A percentile compares a stretch with the other conserved stretches of the same genome.
Conservation (phyloP, 1,284 basidiomycete species). For the Melampsora medusae region DNA sequence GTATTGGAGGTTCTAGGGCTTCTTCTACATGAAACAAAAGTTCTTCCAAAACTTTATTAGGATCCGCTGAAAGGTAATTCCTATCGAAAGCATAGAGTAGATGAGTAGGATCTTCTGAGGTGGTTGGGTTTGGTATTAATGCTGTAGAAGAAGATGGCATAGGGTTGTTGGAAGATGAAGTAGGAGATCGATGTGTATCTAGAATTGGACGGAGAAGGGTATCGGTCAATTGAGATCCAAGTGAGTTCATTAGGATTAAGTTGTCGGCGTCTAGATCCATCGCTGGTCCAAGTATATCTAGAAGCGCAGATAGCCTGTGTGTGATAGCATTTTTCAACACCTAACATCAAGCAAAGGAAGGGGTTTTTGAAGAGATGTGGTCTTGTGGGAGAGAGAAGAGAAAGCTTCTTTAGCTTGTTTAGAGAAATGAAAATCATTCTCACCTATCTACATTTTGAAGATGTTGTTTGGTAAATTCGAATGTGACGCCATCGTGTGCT, state of each 20-base stretch:
- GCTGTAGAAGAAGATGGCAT: not conserved
- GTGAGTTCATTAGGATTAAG: conserved; percentile 37
- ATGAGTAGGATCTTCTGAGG: conserved; percentile 8
- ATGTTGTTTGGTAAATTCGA: conserved; percentile 34
- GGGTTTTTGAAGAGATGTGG: not conserved
- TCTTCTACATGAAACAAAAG: conserved; percentile 21
- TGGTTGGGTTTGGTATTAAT: not conserved
- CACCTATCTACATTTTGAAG: conserved; percentile 17
- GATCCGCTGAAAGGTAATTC: conserved; percentile 30
- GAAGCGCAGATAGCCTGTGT: conserved; percentile 22
- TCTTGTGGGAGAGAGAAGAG: not conserved
- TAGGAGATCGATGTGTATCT: not conserved
- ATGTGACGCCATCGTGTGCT: conserved; percentile 41
- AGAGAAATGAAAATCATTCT: not conserved
- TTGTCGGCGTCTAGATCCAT: conserved; percentile 26
- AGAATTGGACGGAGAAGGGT: conserved; percentile 35
- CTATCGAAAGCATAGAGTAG: conserved; percentile 41
- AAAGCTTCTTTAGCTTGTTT: not conserved
- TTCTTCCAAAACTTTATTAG: conserved; percentile 13
- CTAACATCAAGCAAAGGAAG: not conserved
- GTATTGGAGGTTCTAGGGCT: conserved; percentile 21
- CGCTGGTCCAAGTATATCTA: conserved; percentile 15
- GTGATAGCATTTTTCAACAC: not conserved
- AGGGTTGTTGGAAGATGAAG: not conserved
- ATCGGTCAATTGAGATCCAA: conserved; percentile 37